Conservation (phyloP, 371 early-diverging fungal genomes). For the Vairimorpha apis region DNA sequence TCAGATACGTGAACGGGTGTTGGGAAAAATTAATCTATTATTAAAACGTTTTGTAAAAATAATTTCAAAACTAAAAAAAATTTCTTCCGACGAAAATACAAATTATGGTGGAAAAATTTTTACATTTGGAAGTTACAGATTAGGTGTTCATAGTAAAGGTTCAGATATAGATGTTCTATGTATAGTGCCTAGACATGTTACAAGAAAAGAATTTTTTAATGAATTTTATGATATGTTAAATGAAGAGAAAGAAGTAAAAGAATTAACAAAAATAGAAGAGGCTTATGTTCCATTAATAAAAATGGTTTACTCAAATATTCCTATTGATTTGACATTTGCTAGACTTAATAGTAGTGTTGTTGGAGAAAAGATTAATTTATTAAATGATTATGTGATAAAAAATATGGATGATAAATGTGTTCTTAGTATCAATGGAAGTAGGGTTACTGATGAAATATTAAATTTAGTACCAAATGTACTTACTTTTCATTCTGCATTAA, state of each 20-base stretch:
- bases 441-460: constrained; percentile 93
- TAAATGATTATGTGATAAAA: constrained; percentile 75
- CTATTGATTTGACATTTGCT: constrained; percentile 93
- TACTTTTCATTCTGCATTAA: constrained; percentile 77
- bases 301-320: constrained; percentile 66
- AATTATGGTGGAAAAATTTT: constrained; percentile 91
- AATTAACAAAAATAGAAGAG: constrained; percentile 72
- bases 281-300: constrained; percentile 96
- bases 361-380: constrained; percentile 75
- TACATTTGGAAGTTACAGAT: constrained; percentile 93
- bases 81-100: constrained; percentile 72
- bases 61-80: constrained; percentile 60
- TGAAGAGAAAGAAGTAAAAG: constrained; percentile 73
- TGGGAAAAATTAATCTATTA: constrained; percentile 60
- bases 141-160: constrained; percentile 91
- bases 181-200: constrained; percentile 83
- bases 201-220: constrained; percentile 84
- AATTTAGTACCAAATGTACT: constrained; percentile 81
- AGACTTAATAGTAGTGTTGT: constrained; percentile 71
- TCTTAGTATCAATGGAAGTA: constrained; percentile 86
- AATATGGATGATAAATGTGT: constrained; percentile 84
- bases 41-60: constrained; percentile 58
- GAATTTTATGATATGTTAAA: constrained; percentile 78
- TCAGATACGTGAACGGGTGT: constrained; percentile 65
- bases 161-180: constrained; percentile 98